Conservation (phyloP, 176 grass and related monocot genomes). For the Oryza officinalis region DNA sequence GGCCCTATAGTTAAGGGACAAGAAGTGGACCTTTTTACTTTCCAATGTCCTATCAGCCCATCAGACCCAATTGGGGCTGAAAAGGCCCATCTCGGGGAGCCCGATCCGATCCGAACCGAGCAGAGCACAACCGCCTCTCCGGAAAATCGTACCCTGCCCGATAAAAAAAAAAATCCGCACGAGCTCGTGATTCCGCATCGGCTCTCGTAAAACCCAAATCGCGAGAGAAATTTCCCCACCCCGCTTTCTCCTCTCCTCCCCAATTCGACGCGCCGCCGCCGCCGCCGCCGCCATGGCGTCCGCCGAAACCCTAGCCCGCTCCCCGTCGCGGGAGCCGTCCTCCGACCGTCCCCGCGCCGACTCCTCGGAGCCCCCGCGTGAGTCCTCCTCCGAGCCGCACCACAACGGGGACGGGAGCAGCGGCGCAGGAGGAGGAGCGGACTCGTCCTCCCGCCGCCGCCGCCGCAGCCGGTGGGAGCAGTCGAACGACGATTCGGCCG, state of each 20-base stretch:
- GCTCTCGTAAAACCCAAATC: constrained; percentile 4
- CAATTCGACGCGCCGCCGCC: not conserved
- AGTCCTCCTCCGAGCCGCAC: constrained; percentile 33
- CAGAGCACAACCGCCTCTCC: not conserved
- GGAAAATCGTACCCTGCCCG: too few species aligned
- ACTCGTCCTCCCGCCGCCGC: constrained; percentile 52
- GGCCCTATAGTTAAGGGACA: too few species aligned
- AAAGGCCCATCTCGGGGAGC: not conserved
- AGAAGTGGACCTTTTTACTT: too few species aligned
- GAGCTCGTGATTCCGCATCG: not conserved
- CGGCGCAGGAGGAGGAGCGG: constrained; percentile 18
- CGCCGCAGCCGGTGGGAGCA: constrained; percentile 89
- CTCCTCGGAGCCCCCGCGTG: constrained; percentile 25
- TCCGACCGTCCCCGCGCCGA: constrained; percentile 33
- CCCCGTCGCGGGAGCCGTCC: constrained; percentile 42
- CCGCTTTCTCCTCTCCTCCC: not conserved
- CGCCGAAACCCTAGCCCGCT: constrained; percentile 54
- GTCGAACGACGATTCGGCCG: constrained; percentile 45
- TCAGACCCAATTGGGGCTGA: too few species aligned
- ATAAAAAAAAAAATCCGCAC: not conserved
- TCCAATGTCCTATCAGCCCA: too few species aligned
- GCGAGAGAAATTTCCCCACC: not conserved
- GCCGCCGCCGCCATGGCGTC: constrained; percentile 40
- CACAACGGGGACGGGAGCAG: constrained; percentile 15
- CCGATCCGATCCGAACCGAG: not conserved